Percentiles rank a stretch among this genome's conserved stretches.
These are phyloP conservation scores for Solanum hybrid DNA, from an alignment of 305 asterid species.

Conservation along the genomic window DNA sequence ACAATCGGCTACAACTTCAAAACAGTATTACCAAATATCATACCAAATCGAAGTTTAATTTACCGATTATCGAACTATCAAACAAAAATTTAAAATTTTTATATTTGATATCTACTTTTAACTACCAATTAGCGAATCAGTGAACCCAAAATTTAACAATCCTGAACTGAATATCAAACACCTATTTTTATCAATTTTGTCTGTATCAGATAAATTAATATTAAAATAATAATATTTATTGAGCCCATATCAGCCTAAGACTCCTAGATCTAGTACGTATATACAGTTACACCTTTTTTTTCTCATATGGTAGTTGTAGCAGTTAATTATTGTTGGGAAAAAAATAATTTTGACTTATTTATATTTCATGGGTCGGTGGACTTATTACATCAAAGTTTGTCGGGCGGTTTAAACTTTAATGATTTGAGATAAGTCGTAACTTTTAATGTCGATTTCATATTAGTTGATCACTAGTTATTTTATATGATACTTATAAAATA, in stretches of 20 bases:
- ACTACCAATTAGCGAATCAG: background rate
- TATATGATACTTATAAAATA: no score
- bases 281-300: background rate
- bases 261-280: background rate
- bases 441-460: no score
- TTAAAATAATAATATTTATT: no score
- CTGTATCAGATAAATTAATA: background rate
- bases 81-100: no score
- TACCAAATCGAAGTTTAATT: background rate
- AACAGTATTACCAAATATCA: background rate
- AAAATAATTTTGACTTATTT: background rate
- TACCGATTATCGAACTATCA: background rate
- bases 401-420: background rate
- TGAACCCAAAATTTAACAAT: background rate
- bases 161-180: no score
- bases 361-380: background rate
- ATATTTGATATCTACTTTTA: background rate
- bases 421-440: background rate
- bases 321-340: background rate
- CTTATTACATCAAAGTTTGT: background rate
- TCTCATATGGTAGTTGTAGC: background rate
- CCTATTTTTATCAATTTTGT: background rate
- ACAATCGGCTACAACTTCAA: background rate
- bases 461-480: no score
- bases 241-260: background rate